phyloP scores from a whole-genome alignment of 768 basidiomycete genomes.

The Omphalotus guepiniiformis region DNA sequence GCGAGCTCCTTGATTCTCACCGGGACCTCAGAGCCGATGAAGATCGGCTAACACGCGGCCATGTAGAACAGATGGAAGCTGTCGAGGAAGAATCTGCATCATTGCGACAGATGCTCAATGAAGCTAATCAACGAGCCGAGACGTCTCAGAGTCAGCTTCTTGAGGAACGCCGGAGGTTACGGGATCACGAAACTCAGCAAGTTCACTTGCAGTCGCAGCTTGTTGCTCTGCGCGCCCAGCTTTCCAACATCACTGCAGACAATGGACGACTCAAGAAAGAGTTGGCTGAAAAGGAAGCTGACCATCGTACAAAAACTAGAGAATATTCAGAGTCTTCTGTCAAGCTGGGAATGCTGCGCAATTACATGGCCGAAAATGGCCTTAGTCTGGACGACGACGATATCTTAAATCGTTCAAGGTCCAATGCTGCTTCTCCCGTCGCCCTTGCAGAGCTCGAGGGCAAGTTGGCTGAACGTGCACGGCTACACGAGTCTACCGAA shows the following conservation, averaged over 20 bases:
- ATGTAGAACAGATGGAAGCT: conserved; percentile 78
- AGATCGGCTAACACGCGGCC: conserved; percentile 67
- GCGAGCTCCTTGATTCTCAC: conserved; percentile 85
- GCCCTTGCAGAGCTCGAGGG: conserved; percentile 70
- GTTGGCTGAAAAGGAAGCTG: conserved; percentile 58
- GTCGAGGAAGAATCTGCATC: conserved; percentile 76
- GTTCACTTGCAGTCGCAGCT: conserved; percentile 68
- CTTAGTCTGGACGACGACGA: conserved; percentile 75
- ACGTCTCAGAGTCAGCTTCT: conserved; percentile 60
- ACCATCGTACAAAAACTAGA: conserved; percentile 58
- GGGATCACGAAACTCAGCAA: conserved; percentile 63
- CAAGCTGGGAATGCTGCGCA: conserved; percentile 75
- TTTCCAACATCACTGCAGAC: conserved; percentile 65
- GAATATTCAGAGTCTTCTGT: conserved; percentile 66
- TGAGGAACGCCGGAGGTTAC: conserved; percentile 62
- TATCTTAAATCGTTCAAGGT: conserved; percentile 32
- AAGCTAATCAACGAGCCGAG: conserved; percentile 67
- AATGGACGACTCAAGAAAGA: conserved; percentile 68
- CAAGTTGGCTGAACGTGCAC: conserved; percentile 67
- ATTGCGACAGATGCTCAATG: conserved; percentile 76
- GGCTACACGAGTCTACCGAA: conserved; percentile 70
- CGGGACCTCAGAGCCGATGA: conserved; percentile 82
- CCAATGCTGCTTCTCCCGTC: conserved; percentile 35
- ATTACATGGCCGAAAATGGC: conserved; percentile 86
- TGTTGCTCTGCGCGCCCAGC: conserved; percentile 66